Base-by-base conservation (phyloP, 2,329 filamentous ascomycete genomes). In the Ophiocordyceps camponoti-leonardi region DNA sequence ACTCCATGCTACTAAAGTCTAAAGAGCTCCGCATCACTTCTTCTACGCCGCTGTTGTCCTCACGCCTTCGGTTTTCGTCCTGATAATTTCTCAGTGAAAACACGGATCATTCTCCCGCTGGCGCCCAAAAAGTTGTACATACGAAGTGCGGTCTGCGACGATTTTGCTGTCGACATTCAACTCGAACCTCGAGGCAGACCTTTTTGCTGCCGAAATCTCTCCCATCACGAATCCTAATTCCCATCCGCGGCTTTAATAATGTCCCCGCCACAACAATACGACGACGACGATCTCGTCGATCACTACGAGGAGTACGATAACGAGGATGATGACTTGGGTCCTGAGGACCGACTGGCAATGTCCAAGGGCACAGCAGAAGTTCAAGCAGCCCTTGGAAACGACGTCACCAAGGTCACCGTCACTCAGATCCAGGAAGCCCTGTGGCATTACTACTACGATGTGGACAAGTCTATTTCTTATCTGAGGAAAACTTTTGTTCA, bases 361-460 rank as follows among this genome's bases (percentile, higher is more conserved):
- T 71, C 72, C 37, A 62, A 74, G 37, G 81, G 79, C 44, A 86
- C 81, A 1, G 67, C 71, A 37, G 71, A 80, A 51, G 82, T 93
- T 33, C 72, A 76, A 48, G 68, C 69, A 49, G 71, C 73, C 10
- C 67, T 94, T n/a, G 81, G 78, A 7, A 61, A 66, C 11, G 69
- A 75, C 49, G 67, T 71, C 30, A 65, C 65, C 51, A 77, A 75
- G 49, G 70, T 81, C 53, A 73, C 70, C 33, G 65, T 61, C 42
- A 61, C 57, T 35, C 82, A 94, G 57, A 90, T 95, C 50, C 79
- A 94, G 59, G 90, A 96, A 49, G 76, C 88, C 0, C 64, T 98
- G 16, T 96, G 87, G 86, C 79, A 98, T 63, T 95, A 95, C 62
- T 96, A 90, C 61, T 96, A 88, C 59, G 88, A 98, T 55, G 71